phyloP scores from a whole-genome alignment of 257 asterid genomes.

The Coffea canephora region DNA sequence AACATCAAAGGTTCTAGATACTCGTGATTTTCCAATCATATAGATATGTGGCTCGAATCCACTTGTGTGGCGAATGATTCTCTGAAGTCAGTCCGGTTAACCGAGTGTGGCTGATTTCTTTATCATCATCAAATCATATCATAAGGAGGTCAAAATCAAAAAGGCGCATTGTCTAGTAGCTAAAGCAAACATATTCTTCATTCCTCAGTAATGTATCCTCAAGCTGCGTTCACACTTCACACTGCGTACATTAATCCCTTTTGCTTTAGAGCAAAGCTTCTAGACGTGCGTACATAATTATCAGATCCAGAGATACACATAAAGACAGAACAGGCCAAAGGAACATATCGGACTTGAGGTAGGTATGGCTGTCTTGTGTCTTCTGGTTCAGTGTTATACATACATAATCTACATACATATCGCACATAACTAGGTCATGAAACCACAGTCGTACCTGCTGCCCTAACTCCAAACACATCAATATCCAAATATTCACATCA shows the following conservation, averaged over 20 bases:
- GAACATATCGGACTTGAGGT: too few species aligned
- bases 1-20: too few species aligned
- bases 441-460: too few species aligned
- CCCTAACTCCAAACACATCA: not conserved
- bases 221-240: constrained; percentile 1
- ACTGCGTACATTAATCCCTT: not conserved
- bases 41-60: not conserved
- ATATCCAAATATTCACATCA: not conserved
- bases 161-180: not conserved
- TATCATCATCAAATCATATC: not conserved
- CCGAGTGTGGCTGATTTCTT: not conserved
- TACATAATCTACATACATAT: too few species aligned
- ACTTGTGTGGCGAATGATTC: constrained; percentile 9
- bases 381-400: too few species aligned
- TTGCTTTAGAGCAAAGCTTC: not conserved
- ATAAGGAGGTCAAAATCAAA: not conserved
- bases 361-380: too few species aligned
- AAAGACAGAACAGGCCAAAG: not conserved
- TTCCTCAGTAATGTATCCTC: not conserved
- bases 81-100: not conserved
- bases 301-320: not conserved
- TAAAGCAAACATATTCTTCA: not conserved
- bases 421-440: too few species aligned
- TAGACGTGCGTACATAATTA: not conserved
- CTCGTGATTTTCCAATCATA: not conserved